Percentiles rank a stretch among this genome's conserved stretches.
phyloP scores from a whole-genome alignment of 164 flowering plant species.

The Magnolia changhungtana region DNA sequence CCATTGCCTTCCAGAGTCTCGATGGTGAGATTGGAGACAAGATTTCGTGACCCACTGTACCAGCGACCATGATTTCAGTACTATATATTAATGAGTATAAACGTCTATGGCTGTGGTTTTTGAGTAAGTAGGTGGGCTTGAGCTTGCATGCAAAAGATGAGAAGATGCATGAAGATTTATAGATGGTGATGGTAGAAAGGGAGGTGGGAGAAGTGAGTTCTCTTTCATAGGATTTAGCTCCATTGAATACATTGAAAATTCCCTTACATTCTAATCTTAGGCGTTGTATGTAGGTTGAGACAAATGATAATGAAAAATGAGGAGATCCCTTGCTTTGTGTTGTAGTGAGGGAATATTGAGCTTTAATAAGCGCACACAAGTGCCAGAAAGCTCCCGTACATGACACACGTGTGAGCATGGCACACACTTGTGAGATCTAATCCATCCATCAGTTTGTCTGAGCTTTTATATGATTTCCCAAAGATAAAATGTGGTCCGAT shows the following conservation, averaged over 20 bases:
- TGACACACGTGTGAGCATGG: no score
- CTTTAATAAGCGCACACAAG: no score
- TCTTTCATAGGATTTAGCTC: neutral
- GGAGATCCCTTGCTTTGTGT: no score
- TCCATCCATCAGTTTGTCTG: no score
- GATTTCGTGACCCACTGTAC: neutral
- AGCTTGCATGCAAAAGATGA: neutral
- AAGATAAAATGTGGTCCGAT: no score
- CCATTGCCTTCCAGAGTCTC: constrained; percentile 2
- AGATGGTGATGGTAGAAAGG: neutral
- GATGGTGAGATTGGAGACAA: neutral
- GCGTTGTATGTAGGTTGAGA: no score
- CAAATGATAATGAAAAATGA: no score
- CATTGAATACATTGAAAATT: neutral
- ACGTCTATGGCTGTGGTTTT: no score
- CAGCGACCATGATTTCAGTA: constrained; percentile 2
- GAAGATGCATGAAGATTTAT: neutral
- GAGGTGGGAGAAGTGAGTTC: neutral
- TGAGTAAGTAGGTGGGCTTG: neutral
- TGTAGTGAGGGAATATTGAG: no score
- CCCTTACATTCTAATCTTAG: neutral
- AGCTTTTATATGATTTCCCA: no score
- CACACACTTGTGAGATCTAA: no score
- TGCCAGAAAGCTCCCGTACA: no score
- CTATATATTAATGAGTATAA: neutral